phyloP scores from a whole-genome alignment of 768 basidiomycete genomes.

The Coprinopsis sp. region DNA sequence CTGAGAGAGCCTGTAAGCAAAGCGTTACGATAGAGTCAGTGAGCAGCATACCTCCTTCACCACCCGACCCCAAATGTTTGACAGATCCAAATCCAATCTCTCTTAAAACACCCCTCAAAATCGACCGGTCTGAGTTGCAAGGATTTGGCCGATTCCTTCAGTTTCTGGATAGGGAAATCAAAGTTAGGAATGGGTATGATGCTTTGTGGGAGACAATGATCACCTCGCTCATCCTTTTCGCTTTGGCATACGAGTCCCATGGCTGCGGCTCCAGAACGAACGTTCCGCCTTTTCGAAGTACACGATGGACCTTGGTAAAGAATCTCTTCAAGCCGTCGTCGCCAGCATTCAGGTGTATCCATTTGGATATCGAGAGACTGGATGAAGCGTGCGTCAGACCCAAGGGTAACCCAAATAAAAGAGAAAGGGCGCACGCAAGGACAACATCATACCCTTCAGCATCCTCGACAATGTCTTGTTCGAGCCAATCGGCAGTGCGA shows the following conservation, averaged over 20 bases:
- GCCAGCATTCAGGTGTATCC: conserved; percentile 83
- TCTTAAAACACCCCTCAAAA: conserved; percentile 50
- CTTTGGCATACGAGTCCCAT: conserved; percentile 82
- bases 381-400: background rate
- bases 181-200: background rate
- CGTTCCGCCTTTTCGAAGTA: conserved; percentile 56
- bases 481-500: conserved; percentile 70
- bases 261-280: conserved; percentile 82
- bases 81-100: conserved; percentile 59
- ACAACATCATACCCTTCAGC: conserved; percentile 64
- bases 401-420: background rate
- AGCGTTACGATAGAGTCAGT: background rate
- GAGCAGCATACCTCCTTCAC: conserved; percentile 56
- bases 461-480: conserved; percentile 50
- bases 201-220: background rate
- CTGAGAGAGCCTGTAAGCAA: conserved; percentile 25
- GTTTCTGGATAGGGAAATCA: conserved; percentile 27
- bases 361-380: conserved; percentile 86
- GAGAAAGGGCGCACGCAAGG: conserved; percentile 54
- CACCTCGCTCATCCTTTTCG: conserved; percentile 63
- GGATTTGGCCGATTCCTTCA: conserved; percentile 56
- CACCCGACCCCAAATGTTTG: conserved; percentile 46
- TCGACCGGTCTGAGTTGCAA: conserved; percentile 59
- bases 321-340: conserved; percentile 68
- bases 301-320: conserved; percentile 56